Evolutionary conservation across 1,139 yeast species (phyloP).

Genomic region (Suhomyces wounanorum): DNA sequence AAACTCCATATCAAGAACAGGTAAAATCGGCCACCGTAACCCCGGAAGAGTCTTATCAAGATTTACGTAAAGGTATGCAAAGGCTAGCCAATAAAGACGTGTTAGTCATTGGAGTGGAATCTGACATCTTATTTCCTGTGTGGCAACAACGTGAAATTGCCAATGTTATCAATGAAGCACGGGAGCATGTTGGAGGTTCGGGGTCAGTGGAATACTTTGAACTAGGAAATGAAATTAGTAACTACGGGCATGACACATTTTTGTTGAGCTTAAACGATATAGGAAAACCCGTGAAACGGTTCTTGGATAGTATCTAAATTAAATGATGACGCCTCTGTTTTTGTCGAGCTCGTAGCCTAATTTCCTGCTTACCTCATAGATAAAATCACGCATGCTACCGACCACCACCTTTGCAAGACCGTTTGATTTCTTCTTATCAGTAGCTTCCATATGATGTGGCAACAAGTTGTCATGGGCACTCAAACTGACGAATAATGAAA

Average conservation of each 20-base stretch:
- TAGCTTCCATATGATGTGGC: slow-evolving; percentile 55
- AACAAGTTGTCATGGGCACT: slow-evolving; percentile 90
- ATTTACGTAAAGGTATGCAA: slow-evolving; percentile 64
- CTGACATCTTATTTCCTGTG: slow-evolving; percentile 87
- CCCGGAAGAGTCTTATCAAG: slow-evolving; percentile 57
- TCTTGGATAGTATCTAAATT: slow-evolving; percentile 35
- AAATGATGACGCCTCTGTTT: slow-evolving; percentile 52
- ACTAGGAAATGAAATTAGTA: slow-evolving; percentile 70
- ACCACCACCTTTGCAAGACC: slow-evolving; percentile 70
- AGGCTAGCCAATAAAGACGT: slow-evolving; percentile 65
- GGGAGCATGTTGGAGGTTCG: slow-evolving; percentile 29
- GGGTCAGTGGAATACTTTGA: slow-evolving; percentile 62
- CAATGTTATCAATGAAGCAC: slow-evolving; percentile 51
- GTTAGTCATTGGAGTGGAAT: slow-evolving; percentile 85
- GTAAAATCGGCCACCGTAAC: slow-evolving; percentile 37
- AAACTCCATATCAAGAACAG: slow-evolving; percentile 58
- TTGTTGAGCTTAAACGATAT: slow-evolving; percentile 74
- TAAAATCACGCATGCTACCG: slow-evolving; percentile 50
- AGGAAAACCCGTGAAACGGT: slow-evolving; percentile 72
- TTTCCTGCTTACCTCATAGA: slow-evolving; percentile 50
- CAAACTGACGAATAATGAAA: slow-evolving; percentile 85
- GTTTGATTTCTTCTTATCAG: slow-evolving; percentile 33
- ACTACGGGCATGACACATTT: slow-evolving; percentile 91
- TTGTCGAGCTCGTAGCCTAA: slow-evolving; percentile 70
- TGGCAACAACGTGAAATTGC: slow-evolving; percentile 92